Percentiles rank a stretch among this genome's conserved stretches.
Evolutionary conservation across 805 yeast species (phyloP).

Genomic region (Hanseniaspora vineae): DNA sequence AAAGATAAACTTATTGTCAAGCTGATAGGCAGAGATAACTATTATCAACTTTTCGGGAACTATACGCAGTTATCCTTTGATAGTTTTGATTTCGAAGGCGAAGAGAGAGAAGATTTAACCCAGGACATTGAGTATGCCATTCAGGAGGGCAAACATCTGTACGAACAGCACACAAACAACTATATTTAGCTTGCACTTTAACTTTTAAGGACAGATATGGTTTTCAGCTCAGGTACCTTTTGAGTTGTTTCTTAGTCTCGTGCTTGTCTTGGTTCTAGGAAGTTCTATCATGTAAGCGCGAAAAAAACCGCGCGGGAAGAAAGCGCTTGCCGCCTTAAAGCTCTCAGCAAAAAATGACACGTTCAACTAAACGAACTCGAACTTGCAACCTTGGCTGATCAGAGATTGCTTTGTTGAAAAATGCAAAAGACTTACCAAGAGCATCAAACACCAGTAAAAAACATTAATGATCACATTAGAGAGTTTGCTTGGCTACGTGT

Average conservation of each 20-base stretch:
- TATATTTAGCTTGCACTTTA: background rate
- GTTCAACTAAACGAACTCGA: too few species aligned
- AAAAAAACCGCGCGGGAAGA: too few species aligned
- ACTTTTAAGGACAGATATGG: too few species aligned
- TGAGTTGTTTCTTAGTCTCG: too few species aligned
- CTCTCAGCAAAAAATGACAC: too few species aligned
- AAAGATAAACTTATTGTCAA: conserved; percentile 18
- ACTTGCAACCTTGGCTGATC: too few species aligned
- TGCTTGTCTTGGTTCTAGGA: too few species aligned
- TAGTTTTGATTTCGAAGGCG: conserved; percentile 2
- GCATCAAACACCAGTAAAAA: background rate
- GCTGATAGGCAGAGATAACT: conserved; percentile 21
- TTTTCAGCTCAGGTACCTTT: too few species aligned
- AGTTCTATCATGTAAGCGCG: too few species aligned
- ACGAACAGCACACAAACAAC: conserved; percentile 13
- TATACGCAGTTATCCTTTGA: conserved; percentile 18
- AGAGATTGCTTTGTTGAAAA: too few species aligned
- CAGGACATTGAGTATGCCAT: conserved; percentile 26
- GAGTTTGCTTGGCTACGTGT: conserved; percentile 23
- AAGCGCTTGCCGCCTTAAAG: too few species aligned
- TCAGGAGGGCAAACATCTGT: conserved; percentile 22
- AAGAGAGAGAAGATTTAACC: conserved; percentile 25
- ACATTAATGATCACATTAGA: background rate
- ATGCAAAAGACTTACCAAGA: too few species aligned
- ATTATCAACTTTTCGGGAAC: conserved; percentile 22